These are phyloP conservation scores for Teratosphaeria zuluensis DNA, from an alignment of 2,329 filamentous ascomycete genomes.

Conservation along the genomic window DNA sequence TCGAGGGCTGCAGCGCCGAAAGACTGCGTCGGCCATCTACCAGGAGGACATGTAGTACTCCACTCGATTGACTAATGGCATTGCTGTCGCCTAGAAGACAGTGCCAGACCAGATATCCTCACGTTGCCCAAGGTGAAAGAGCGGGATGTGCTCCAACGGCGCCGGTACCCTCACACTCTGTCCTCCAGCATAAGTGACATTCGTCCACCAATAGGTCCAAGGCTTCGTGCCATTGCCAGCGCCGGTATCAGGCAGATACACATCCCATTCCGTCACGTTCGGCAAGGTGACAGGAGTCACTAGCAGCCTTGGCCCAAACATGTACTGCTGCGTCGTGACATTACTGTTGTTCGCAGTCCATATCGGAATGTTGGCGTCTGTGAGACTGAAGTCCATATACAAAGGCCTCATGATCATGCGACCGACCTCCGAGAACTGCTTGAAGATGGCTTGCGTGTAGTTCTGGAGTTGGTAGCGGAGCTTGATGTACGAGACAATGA, in stretches of 20 bases:
- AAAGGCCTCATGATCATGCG: constrained; percentile 30
- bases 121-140: constrained; percentile 19
- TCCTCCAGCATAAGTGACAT: constrained; percentile 30
- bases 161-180: constrained; percentile 22
- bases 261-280: constrained; percentile 28
- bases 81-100: constrained; percentile 12
- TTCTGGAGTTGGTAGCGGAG: constrained; percentile 18
- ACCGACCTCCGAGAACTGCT: constrained; percentile 24
- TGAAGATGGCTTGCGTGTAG: constrained; percentile 26
- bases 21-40: background rate
- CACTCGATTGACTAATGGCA: background rate
- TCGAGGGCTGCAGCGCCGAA: too few species aligned
- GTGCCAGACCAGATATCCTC: constrained; percentile 16
- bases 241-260: constrained; percentile 26
- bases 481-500: constrained; percentile 21
- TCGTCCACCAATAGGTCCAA: constrained; percentile 35
- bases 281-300: constrained; percentile 28
- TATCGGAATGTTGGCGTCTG: constrained; percentile 17
- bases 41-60: background rate
- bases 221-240: constrained; percentile 16
- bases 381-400: constrained; percentile 29
- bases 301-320: constrained; percentile 30
- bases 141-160: constrained; percentile 22
- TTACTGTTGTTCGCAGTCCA: constrained; percentile 24
- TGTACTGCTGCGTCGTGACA: constrained; percentile 30